phyloP scores from a whole-genome alignment of 768 basidiomycete genomes.

The Tremella fuciformis region DNA sequence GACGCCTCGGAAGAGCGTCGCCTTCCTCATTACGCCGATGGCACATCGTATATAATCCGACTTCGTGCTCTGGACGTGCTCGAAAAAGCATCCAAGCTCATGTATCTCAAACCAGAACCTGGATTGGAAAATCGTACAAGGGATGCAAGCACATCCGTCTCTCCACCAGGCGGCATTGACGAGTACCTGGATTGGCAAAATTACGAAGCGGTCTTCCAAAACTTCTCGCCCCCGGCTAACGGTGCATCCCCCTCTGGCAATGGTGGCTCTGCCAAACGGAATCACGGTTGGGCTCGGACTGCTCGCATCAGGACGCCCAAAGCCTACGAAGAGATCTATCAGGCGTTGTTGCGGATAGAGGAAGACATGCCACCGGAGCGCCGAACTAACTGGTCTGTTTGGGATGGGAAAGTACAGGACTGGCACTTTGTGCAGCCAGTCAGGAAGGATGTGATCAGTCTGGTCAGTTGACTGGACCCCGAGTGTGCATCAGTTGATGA shows the following conservation, averaged over 20 bases:
- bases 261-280: not conserved
- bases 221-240: not conserved
- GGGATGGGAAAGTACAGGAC: constrained; percentile 33
- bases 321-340: constrained; percentile 36
- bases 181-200: constrained; percentile 28
- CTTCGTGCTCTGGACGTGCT: constrained; percentile 33
- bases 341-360: constrained; percentile 33
- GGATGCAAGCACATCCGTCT: not conserved
- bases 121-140: constrained; percentile 18
- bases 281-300: constrained; percentile 26
- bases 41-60: constrained; percentile 21
- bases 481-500: constrained; percentile 6
- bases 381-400: constrained; percentile 33
- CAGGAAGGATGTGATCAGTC: constrained; percentile 27
- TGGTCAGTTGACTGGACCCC: constrained; percentile 26
- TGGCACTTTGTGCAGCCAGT: constrained; percentile 27
- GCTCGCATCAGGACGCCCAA: constrained; percentile 37
- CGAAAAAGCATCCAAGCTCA: constrained; percentile 39
- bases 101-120: constrained; percentile 36
- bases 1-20: constrained; percentile 1
- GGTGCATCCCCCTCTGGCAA: not conserved
- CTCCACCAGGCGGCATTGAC: constrained; percentile 20
- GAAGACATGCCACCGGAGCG: constrained; percentile 33
- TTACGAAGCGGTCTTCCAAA: constrained; percentile 5
- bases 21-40: constrained; percentile 22